Percentiles rank a stretch among this genome's conserved stretches.
These are phyloP conservation scores for Centrapalus pauciflorus DNA, from an alignment of 129 eudicot species.

Conservation along the genomic window DNA sequence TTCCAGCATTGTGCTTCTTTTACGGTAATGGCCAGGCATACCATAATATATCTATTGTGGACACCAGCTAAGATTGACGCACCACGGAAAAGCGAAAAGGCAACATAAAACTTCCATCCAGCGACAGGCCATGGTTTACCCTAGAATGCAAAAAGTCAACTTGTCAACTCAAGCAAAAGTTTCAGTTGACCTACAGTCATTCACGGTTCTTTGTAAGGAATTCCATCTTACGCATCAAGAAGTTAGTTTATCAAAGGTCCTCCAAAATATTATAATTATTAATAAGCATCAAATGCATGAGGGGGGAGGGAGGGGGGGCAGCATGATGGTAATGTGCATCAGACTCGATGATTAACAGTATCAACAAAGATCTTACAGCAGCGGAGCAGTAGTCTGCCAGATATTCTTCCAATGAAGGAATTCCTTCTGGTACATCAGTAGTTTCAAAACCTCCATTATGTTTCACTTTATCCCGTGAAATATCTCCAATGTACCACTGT, in stretches of 20 bases:
- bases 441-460: slow-evolving; percentile 58
- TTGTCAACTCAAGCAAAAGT: not conserved
- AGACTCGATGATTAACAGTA: not conserved
- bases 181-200: not conserved
- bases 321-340: not conserved
- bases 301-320: not conserved
- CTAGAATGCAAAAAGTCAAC: slow-evolving; percentile 36
- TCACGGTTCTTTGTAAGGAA: not conserved
- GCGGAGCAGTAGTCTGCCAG: slow-evolving; percentile 72
- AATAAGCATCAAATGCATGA: not conserved
- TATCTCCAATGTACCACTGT: slow-evolving; percentile 68
- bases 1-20: not conserved
- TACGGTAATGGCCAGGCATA: slow-evolving; percentile 14
- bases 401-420: slow-evolving; percentile 78
- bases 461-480: slow-evolving; percentile 39
- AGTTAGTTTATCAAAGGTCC: not conserved
- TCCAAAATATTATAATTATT: not conserved
- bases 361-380: slow-evolving; percentile 51
- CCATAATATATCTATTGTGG: slow-evolving; percentile 84
- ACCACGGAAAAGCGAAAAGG: slow-evolving; percentile 91
- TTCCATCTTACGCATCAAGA: not conserved
- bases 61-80: slow-evolving; percentile 97
- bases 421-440: slow-evolving; percentile 65
- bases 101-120: slow-evolving; percentile 90
- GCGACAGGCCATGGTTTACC: slow-evolving; percentile 86